Base-by-base conservation (phyloP, 2,329 filamentous ascomycete species). In the Alternaria sp. region DNA sequence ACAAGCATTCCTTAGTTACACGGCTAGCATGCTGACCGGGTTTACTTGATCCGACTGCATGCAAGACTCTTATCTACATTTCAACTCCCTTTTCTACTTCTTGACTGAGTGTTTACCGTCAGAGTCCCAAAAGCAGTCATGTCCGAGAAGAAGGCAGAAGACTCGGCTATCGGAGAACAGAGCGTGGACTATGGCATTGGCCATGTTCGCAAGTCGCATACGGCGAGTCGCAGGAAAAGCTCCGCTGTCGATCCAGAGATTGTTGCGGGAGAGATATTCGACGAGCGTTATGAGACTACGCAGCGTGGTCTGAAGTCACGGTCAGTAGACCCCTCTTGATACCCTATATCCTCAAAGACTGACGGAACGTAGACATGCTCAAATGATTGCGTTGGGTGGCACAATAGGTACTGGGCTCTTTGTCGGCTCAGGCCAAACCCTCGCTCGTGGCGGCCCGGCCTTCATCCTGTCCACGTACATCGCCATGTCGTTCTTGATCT, bases 311-410 rank as follows among this genome's bases (percentile, higher is more conserved):
- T 82, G 57, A 82, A 81, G 61, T 80, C 77, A 12, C 64, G 73
- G 73, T 76, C 66, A 43, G 71, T 59, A 74, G 73, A 74, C 75
- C 13, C 13, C 21, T 15, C 3, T 11, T 8, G 6, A 30, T 50
- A 25, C 51, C 19, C 1, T 46, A 8, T 9, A 40, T 11, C 15
- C 17, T 46, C 25, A 26, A 74, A 55, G 77, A 83, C n/a, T 82
- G 83, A 26, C 77, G 80, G 12, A 82, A 82, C 40, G 12, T 73
- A 86, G 47, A 76, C 82, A 63, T 81, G 82, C 67, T 82, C 84
- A 88, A 76, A 88, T 88, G 86, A 88, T 88, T 75, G 85, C 86
- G 62, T 86, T 88, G n/a, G 85, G 86, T 67, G 86, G 86, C 57
- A 86, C 85, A 15, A 88, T 88, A 61, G 86, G 86, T 69, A 86